phyloP scores from a whole-genome alignment of 2,329 filamentous ascomycete genomes.

The Teratosphaeria viscida region DNA sequence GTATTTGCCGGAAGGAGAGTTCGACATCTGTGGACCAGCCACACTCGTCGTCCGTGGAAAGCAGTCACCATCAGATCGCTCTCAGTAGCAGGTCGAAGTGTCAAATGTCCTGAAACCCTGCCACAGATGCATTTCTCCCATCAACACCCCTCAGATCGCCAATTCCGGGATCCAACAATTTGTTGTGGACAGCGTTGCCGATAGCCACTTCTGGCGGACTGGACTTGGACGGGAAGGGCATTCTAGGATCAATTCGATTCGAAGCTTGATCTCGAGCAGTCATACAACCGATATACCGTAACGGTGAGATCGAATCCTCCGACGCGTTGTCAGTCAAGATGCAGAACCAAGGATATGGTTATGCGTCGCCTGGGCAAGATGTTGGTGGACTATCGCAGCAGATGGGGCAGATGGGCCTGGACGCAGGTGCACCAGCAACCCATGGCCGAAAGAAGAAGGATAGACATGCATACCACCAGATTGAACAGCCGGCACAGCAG shows the following conservation, averaged over 20 bases:
- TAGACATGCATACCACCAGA: constrained; percentile 79
- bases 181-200: not conserved
- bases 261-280: not conserved
- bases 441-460: constrained; percentile 80
- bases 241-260: not conserved
- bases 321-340: constrained; percentile 1
- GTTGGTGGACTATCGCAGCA: constrained; percentile 50
- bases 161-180: not conserved
- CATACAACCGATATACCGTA: not conserved
- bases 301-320: not conserved
- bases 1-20: not conserved
- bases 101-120: not conserved
- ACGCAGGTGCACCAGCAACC: constrained; percentile 35
- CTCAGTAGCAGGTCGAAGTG: not conserved
- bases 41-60: not conserved
- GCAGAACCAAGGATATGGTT: constrained; percentile 3
- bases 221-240: not conserved
- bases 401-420: constrained; percentile 67
- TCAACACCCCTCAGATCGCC: not conserved
- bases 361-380: constrained; percentile 1
- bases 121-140: not conserved
- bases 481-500: constrained; percentile 57
- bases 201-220: not conserved
- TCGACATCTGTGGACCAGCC: not conserved
- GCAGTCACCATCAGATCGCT: not conserved